Percentiles rank a stretch among this genome's conserved stretches.
Conservation (phyloP, 768 basidiomycete species). For the Artomyces pyxidatus region DNA sequence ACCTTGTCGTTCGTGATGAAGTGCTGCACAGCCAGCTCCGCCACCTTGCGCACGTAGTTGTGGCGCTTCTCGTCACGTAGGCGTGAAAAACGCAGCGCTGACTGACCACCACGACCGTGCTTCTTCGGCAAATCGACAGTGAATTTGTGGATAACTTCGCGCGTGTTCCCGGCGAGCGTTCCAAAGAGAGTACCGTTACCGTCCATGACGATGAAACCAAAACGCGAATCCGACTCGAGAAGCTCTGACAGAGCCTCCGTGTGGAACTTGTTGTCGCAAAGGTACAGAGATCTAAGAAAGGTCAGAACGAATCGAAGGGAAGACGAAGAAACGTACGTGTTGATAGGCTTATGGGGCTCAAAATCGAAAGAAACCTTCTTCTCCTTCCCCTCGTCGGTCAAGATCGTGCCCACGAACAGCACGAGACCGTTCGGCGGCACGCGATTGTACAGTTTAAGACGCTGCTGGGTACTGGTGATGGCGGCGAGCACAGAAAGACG, state of each 20-base stretch:
- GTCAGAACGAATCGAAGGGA: background rate
- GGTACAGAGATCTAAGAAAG: constrained; percentile 78
- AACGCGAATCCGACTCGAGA: constrained; percentile 93
- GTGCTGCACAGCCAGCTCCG: constrained; percentile 94
- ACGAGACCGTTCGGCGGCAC: constrained; percentile 96
- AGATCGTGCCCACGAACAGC: constrained; percentile 94
- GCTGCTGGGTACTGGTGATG: constrained; percentile 96
- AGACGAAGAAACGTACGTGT: constrained; percentile 57
- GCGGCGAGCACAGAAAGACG: constrained; percentile 95
- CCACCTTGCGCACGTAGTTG: constrained; percentile 99
- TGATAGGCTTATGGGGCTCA: constrained; percentile 98
- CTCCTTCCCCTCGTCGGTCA: constrained; percentile 98
- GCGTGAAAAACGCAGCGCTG: constrained; percentile 98
- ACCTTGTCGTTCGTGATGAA: constrained; percentile 98
- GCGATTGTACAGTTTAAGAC: constrained; percentile 92
- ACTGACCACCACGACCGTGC: constrained; percentile 99
- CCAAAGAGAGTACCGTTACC: constrained; percentile 97
- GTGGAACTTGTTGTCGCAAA: constrained; percentile 99
- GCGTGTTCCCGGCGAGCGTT: constrained; percentile 91
- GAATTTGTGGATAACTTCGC: constrained; percentile 96
- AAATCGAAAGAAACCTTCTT: constrained; percentile 99
- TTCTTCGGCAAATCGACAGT: constrained; percentile 99
- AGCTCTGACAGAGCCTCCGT: constrained; percentile 96
- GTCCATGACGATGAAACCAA: constrained; percentile 99
- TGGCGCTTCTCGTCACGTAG: constrained; percentile 98